Evolutionary conservation across 441 rosid species (phyloP).

Genomic region (Breynia disticha): DNA sequence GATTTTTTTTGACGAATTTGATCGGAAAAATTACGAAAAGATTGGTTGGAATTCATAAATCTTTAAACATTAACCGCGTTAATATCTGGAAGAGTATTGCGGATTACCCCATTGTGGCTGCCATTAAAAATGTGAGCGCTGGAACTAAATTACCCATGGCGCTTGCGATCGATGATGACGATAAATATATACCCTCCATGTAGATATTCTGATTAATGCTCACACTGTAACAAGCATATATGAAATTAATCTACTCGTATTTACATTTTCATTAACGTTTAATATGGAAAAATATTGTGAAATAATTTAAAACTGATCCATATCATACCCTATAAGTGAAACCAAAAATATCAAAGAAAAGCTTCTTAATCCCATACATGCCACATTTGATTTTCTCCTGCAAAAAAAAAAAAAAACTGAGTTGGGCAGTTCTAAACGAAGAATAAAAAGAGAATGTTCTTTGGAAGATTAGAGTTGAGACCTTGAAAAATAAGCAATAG

Average conservation of each 20-base stretch:
- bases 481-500: slow-evolving; percentile 31
- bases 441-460: too few relatives aligned
- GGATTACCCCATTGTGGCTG: slow-evolving; percentile 27
- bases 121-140: slow-evolving; percentile 45
- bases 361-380: slow-evolving; percentile 27
- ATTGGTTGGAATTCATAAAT: too few relatives aligned
- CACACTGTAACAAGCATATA: slow-evolving; percentile 20
- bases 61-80: too few relatives aligned
- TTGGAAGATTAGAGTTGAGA: background rate
- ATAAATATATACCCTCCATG: slow-evolving; percentile 38
- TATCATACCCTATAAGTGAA: slow-evolving; percentile 41
- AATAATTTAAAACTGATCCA: background rate
- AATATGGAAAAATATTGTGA: background rate
- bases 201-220: slow-evolving; percentile 37
- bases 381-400: slow-evolving; percentile 18
- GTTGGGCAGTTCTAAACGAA: background rate
- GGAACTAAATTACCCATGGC: slow-evolving; percentile 45
- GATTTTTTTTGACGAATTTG: too few relatives aligned
- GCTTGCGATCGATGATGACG: slow-evolving; percentile 42
- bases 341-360: slow-evolving; percentile 37
- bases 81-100: background rate
- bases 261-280: background rate
- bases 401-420: background rate
- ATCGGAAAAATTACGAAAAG: too few relatives aligned
- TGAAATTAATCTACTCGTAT: background rate